Evolutionary conservation across 306 rosid species (phyloP).

Genomic region (Pterocarpus santalinus): DNA sequence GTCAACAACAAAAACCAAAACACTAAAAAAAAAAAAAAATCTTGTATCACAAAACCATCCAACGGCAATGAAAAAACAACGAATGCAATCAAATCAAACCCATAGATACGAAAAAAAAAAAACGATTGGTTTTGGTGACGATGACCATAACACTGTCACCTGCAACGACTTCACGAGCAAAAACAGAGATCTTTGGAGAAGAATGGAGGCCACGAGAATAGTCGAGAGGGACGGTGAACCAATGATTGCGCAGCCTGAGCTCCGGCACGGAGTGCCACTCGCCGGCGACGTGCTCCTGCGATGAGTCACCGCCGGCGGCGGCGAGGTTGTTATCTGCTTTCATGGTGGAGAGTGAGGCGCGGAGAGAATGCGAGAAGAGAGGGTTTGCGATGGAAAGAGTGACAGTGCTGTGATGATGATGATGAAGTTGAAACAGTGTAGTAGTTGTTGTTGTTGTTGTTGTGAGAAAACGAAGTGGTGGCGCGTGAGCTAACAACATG

Average conservation of each 20-base stretch:
- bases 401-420: background rate
- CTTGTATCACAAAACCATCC: constrained; percentile 13
- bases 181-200: constrained; percentile 73
- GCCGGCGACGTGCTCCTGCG: constrained; percentile 69
- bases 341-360: constrained; percentile 51
- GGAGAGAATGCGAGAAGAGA: constrained; percentile 43
- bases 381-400: constrained; percentile 25
- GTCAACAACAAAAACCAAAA: too few species aligned
- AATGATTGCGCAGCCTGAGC: constrained; percentile 85
- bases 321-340: background rate
- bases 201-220: constrained; percentile 56
- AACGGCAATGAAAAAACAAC: background rate
- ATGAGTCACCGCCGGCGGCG: constrained; percentile 18
- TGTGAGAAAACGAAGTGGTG: constrained; percentile 40
- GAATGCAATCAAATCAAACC: constrained; percentile 6
- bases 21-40: too few species aligned
- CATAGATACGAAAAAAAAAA: background rate
- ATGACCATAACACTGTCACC: constrained; percentile 51
- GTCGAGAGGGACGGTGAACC: constrained; percentile 77
- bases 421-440: constrained; percentile 16
- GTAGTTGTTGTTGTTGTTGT: background rate
- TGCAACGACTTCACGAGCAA: constrained; percentile 93
- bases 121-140: background rate
- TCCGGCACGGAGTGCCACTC: constrained; percentile 88
- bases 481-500: constrained; percentile 51